Conservation (phyloP, 768 basidiomycete species). For the Lentinula raphanica region DNA sequence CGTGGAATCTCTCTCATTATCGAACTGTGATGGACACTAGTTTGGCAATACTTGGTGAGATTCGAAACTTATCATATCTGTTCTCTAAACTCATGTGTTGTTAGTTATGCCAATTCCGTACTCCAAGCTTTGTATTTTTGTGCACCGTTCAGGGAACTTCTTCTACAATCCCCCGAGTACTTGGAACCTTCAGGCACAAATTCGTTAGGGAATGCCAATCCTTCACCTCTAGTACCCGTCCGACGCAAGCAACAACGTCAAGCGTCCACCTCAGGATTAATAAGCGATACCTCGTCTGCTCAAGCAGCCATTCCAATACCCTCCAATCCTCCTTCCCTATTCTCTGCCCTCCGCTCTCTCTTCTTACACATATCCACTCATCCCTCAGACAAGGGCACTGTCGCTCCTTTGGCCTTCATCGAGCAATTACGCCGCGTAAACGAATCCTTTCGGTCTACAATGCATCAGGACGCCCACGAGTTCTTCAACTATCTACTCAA, state of each 20-base stretch:
- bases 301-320: constrained; percentile 30
- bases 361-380: constrained; percentile 80
- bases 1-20: constrained; percentile 5
- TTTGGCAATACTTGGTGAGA: constrained; percentile 93
- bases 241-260: constrained; percentile 61
- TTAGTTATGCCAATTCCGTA: constrained; percentile 97
- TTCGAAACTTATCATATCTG: neutral
- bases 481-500: constrained; percentile 94
- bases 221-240: constrained; percentile 28
- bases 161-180: constrained; percentile 63
- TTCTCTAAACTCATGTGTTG: constrained; percentile 8
- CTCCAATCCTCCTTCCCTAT: constrained; percentile 66
- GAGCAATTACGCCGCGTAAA: constrained; percentile 92
- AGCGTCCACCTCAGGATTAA: constrained; percentile 26
- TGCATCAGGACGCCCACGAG: constrained; percentile 99
- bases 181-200: constrained; percentile 30
- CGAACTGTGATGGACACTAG: constrained; percentile 32
- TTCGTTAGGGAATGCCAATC: constrained; percentile 19
- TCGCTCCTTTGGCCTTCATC: constrained; percentile 88
- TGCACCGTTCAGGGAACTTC: constrained; percentile 84
- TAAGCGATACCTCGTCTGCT: constrained; percentile 14
- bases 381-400: constrained; percentile 74
- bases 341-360: constrained; percentile 90
- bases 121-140: constrained; percentile 97
- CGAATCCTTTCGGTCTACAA: constrained; percentile 82